Evolutionary conservation across 2,329 filamentous ascomycete species (phyloP).

Genomic region (Diaporthe destruens): DNA sequence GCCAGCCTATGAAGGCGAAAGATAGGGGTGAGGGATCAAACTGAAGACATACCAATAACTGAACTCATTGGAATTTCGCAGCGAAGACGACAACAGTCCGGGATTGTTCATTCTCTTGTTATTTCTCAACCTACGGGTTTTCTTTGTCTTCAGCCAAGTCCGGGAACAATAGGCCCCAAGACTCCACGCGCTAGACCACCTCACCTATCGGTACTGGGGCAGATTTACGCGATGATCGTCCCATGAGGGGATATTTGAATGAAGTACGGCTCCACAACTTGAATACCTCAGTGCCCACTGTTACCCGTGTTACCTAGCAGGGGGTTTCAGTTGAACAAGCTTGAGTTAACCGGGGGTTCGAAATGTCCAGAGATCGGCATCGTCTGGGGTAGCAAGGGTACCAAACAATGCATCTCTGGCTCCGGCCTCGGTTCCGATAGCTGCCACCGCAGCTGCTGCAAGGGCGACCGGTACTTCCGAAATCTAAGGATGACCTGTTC

Average conservation of each 20-base stretch:
- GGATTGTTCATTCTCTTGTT: not conserved
- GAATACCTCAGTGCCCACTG: constrained; percentile 1
- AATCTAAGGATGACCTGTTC: not conserved
- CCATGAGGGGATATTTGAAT: not conserved
- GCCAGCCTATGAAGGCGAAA: too few species aligned
- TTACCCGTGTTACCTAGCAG: not conserved
- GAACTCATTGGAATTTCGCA: not conserved
- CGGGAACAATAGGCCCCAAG: not conserved
- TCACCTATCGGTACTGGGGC: too few species aligned
- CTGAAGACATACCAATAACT: too few species aligned
- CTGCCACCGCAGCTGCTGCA: not conserved
- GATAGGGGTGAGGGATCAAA: not conserved
- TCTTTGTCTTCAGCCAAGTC: not conserved
- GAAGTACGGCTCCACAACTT: not conserved
- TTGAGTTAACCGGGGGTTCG: not conserved
- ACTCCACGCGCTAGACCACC: not conserved
- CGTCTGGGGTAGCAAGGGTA: not conserved
- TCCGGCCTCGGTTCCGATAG: not conserved
- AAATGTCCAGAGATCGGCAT: not conserved
- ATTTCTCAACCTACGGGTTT: not conserved
- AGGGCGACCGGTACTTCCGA: not conserved
- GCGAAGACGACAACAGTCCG: not conserved
- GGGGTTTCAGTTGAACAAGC: not conserved
- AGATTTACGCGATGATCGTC: not conserved
- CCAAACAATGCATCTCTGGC: not conserved